Percentiles rank a stretch among this genome's conserved stretches.
phyloP scores from a whole-genome alignment of 129 eudicot species.

The sunflower (Helianthus annuus) region DNA sequence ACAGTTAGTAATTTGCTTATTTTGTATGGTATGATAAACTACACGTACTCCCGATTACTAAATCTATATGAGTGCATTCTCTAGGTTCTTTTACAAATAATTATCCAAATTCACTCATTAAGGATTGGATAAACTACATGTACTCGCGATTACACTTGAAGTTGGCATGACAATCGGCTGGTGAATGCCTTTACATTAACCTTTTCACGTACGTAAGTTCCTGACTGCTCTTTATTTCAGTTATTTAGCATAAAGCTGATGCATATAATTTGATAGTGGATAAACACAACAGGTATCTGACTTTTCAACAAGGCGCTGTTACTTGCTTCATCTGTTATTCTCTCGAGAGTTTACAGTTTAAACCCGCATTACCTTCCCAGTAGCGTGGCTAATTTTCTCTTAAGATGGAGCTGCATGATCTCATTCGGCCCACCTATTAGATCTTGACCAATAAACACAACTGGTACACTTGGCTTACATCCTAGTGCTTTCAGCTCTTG shows the following conservation, averaged over 20 bases:
- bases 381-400: slow-evolving; percentile 48
- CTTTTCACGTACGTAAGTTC: not conserved
- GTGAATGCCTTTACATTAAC: slow-evolving; percentile 2
- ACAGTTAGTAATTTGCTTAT: slow-evolving; percentile 8
- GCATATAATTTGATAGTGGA: slow-evolving; percentile 9
- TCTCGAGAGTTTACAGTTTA: slow-evolving; percentile 5
- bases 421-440: slow-evolving; percentile 56
- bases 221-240: not conserved
- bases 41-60: not conserved
- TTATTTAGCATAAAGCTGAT: not conserved
- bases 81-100: slow-evolving; percentile 16
- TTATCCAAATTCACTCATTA: not conserved
- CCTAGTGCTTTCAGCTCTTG: slow-evolving; percentile 39
- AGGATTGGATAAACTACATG: not conserved
- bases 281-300: not conserved
- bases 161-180: slow-evolving; percentile 13
- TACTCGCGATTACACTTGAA: not conserved
- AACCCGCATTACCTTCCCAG: slow-evolving; percentile 44
- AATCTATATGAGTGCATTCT: not conserved
- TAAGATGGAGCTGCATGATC: slow-evolving; percentile 43
- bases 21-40: slow-evolving; percentile 12
- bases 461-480: slow-evolving; percentile 42
- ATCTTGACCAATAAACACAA: slow-evolving; percentile 38
- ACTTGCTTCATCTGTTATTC: slow-evolving; percentile 3
- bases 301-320: not conserved